A percentile compares a stretch with the other conserved stretches of the same genome.
These are phyloP conservation scores for Amanita pseudoporphyria DNA, from an alignment of 768 basidiomycete genomes.

Conservation along the genomic window DNA sequence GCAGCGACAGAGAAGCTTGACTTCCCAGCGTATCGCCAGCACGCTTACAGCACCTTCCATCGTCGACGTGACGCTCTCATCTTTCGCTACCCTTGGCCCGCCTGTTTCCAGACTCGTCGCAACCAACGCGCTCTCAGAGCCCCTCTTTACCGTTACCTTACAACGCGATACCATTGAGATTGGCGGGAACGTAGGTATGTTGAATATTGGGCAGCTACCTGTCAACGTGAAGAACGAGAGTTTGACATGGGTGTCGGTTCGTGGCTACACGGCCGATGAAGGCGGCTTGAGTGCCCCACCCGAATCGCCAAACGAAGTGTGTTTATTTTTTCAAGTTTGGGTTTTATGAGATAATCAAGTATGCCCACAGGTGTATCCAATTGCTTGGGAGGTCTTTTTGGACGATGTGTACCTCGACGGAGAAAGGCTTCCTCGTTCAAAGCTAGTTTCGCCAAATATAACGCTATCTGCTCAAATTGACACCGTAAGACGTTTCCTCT, in stretches of 20 bases:
- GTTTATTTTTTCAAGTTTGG: slow-evolving; percentile 8
- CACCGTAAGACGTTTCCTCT: slow-evolving; percentile 36
- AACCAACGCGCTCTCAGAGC: slow-evolving; percentile 24
- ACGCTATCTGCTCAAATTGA: slow-evolving; percentile 59
- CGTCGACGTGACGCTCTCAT: slow-evolving; percentile 22
- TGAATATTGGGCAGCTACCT: slow-evolving; percentile 63
- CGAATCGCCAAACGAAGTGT: slow-evolving; percentile 52
- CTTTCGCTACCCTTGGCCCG: slow-evolving; percentile 34
- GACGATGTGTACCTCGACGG: slow-evolving; percentile 71
- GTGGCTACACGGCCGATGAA: slow-evolving; percentile 38
- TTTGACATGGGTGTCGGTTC: slow-evolving; percentile 59
- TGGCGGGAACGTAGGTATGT: slow-evolving; percentile 56
- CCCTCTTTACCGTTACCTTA: slow-evolving; percentile 49
- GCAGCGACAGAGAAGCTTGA: neutral
- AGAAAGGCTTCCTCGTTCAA: slow-evolving; percentile 45
- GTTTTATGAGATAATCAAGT: slow-evolving; percentile 5
- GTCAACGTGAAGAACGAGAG: slow-evolving; percentile 32
- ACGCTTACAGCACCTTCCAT: too few species aligned
- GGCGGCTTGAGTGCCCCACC: slow-evolving; percentile 47
- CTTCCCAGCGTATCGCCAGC: slow-evolving; percentile 8
- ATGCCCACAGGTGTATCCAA: slow-evolving; percentile 40
- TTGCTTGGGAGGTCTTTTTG: slow-evolving; percentile 64
- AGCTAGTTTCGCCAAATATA: slow-evolving; percentile 35
- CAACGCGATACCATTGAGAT: slow-evolving; percentile 62
- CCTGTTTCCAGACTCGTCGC: slow-evolving; percentile 37